Base-by-base conservation (phyloP, 2,329 filamentous ascomycete species). In the Claviceps fusiformis region DNA sequence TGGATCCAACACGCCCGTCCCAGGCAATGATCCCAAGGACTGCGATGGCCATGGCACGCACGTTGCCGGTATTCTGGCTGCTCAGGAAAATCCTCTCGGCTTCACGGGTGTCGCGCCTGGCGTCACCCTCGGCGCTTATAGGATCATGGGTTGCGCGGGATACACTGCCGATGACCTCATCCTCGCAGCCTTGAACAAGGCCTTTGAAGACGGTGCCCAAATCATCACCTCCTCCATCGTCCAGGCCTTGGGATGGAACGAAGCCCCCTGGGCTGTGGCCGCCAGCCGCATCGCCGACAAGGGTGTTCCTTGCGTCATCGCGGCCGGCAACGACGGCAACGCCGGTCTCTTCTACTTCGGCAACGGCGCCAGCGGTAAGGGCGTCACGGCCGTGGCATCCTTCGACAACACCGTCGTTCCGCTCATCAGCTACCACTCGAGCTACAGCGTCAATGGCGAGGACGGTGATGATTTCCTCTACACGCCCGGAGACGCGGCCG, bases 1-100 rank as follows among this genome's bases (percentile, higher is more conserved):
- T 47, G 72, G 71, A 47, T 54, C 57, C 52, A 71, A 71, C 58
- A 67, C 62, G 1, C 72, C 73, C 9, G 57, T 67, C 0, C 76
- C 77, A 1, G 76, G 76, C 59, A 50, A 66, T 2, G 75, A 80
- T 58, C 81, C 80, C 2, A 76, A 78, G 61, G 77, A 78, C 59
- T 81, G 79, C 61, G 67, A 63, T 2, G 81, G 81, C 2, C 81
- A 85, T 64, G 81, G 82, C 35, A 81, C 78, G 0, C 80, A 82
- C 64, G 78, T 82, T 29, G 74, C 80, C 2, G 82, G 83, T 37
- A 83, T 81, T 57, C 75, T 86, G 48, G 82, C 79, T 2, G 81
- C 80, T 1, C 77, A 82, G 63, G 63, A 67, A 49, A 73, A 81
- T 62, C 64, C 70, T 0, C 73, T 74, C 43, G 75, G 75, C n/a